Conservation (phyloP, 2,329 filamentous ascomycete genomes). For the Canariomyces notabilis region DNA sequence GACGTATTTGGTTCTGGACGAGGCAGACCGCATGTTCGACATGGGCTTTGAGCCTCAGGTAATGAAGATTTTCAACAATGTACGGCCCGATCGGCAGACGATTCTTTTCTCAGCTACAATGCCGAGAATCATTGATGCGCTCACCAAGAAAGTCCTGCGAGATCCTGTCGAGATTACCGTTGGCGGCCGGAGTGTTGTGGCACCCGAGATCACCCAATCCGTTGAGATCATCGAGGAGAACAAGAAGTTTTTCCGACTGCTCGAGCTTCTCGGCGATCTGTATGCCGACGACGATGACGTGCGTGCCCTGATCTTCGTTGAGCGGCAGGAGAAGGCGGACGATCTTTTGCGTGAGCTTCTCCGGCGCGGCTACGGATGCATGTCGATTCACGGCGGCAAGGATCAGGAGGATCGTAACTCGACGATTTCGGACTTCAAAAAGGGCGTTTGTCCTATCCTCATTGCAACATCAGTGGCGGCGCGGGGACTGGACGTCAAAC, state of each 20-base stretch:
- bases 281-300: slow-evolving; percentile 87
- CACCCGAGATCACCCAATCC: slow-evolving; percentile 86
- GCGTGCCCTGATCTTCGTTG: slow-evolving; percentile 84
- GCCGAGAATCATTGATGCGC: slow-evolving; percentile 83
- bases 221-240: slow-evolving; percentile 82
- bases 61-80: slow-evolving; percentile 89
- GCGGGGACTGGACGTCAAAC: slow-evolving; percentile 91
- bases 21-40: slow-evolving; percentile 98
- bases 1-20: slow-evolving; percentile 91
- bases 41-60: slow-evolving; percentile 99
- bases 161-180: slow-evolving; percentile 89
- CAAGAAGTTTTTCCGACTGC: slow-evolving; percentile 75
- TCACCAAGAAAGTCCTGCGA: slow-evolving; percentile 82
- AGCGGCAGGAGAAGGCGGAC: slow-evolving; percentile 86
- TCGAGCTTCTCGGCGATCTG: slow-evolving; percentile 81
- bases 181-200: slow-evolving; percentile 81
- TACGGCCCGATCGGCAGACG: slow-evolving; percentile 87
- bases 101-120: slow-evolving; percentile 97
- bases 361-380: slow-evolving; percentile 81
- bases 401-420: slow-evolving; percentile 91
- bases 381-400: slow-evolving; percentile 91
- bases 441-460: slow-evolving; percentile 80
- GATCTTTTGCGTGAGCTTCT: slow-evolving; percentile 71
- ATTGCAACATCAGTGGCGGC: slow-evolving; percentile 95
- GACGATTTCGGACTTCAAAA: slow-evolving; percentile 90